Percentiles rank a stretch among this genome's conserved stretches.
Conservation (phyloP, 2,329 filamentous ascomycete genomes). For the Phialocephala sp. region DNA sequence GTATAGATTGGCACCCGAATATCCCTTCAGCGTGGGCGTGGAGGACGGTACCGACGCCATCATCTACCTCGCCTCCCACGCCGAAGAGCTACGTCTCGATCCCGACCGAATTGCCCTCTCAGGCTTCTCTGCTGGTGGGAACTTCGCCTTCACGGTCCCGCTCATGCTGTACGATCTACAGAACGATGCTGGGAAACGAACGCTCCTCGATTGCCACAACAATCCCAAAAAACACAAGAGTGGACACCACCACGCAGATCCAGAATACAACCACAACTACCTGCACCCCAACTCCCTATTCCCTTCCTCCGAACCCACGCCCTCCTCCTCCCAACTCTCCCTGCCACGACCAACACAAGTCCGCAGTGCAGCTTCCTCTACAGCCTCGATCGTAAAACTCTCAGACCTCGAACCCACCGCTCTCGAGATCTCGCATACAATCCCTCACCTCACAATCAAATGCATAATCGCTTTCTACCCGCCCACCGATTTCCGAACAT, state of each 20-base stretch:
- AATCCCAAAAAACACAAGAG: not conserved
- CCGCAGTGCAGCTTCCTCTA: constrained; percentile 15
- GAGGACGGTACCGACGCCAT: constrained; percentile 70
- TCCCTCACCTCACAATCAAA: constrained; percentile 53
- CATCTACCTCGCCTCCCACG: constrained; percentile 62
- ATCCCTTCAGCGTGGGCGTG: constrained; percentile 67
- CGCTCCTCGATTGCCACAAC: constrained; percentile 31
- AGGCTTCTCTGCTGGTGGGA: constrained; percentile 62
- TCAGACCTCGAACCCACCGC: constrained; percentile 40
- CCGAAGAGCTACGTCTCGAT: constrained; percentile 63
- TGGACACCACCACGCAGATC: constrained; percentile 7
- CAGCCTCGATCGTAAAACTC: constrained; percentile 37
- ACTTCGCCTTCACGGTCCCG: constrained; percentile 48
- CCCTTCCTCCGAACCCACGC: not conserved
- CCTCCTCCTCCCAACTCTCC: constrained; percentile 27
- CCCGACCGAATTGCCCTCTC: constrained; percentile 60
- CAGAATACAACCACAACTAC: constrained; percentile 6
- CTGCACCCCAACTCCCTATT: not conserved
- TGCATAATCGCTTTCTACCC: constrained; percentile 67
- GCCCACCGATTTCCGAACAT: constrained; percentile 64
- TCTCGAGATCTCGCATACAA: constrained; percentile 39
- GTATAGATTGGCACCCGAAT: constrained; percentile 70
- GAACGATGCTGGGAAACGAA: constrained; percentile 45
- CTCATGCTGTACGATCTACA: constrained; percentile 52
- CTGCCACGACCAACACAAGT: constrained; percentile 19